Evolutionary conservation across 2,329 filamentous ascomycete genomes (phyloP).

Genomic region (Alternaria atra): DNA sequence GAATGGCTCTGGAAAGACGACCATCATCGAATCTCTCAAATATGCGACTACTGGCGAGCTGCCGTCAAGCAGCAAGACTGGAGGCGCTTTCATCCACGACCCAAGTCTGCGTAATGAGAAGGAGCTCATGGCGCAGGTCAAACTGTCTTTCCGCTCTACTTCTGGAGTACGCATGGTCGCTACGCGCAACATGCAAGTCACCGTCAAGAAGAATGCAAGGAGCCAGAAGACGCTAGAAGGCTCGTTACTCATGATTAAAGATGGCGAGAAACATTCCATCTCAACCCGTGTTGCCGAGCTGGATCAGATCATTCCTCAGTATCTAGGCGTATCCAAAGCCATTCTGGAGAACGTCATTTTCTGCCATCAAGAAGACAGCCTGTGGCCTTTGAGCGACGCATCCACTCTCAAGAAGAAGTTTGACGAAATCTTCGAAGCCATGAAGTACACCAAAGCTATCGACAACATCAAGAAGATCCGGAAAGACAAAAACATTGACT

Average conservation of each 20-base stretch:
- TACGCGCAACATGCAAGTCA: conserved; percentile 84
- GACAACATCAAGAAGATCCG: conserved; percentile 89
- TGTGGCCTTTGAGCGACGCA: conserved; percentile 96
- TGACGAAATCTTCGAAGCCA: conserved; percentile 96
- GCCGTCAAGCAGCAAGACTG: conserved; percentile 86
- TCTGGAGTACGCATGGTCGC: conserved; percentile 82
- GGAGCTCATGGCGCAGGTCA: conserved; percentile 89
- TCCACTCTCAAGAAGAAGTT: conserved; percentile 88
- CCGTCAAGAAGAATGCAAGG: conserved; percentile 80
- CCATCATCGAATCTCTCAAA: conserved; percentile 98
- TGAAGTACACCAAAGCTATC: conserved; percentile 97
- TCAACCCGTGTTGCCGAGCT: conserved; percentile 84
- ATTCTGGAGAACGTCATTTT: conserved; percentile 96
- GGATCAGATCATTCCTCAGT: conserved; percentile 82
- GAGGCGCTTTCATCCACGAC: conserved; percentile 94
- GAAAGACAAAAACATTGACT: conserved; percentile 81
- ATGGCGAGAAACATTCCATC: conserved; percentile 80
- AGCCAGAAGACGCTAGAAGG: conserved; percentile 87
- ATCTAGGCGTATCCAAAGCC: conserved; percentile 87
- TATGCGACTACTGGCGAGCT: conserved; percentile 96
- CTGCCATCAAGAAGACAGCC: conserved; percentile 96
- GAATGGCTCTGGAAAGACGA: conserved; percentile 98
- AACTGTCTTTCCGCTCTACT: conserved; percentile 83
- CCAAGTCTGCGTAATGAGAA: conserved; percentile 91
- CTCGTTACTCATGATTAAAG: conserved; percentile 75